Conservation (phyloP, 192 early-diverging fungal species). For the Lunasporangiospora selenospora region DNA sequence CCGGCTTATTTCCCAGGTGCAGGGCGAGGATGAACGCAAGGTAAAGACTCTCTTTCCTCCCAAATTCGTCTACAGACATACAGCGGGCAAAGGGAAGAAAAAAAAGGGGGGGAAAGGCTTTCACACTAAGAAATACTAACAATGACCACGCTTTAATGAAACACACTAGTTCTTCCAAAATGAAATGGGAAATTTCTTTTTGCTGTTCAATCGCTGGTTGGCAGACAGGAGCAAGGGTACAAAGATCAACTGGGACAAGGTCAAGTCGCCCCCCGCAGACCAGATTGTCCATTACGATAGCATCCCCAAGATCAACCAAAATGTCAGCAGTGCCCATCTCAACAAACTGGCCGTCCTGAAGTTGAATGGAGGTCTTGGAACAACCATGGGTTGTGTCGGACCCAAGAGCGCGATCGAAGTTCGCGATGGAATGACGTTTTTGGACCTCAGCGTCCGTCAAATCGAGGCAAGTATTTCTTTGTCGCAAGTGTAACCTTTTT, state of each 20-base stretch:
- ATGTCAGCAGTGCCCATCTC: conserved; percentile 68
- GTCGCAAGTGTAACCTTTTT: not conserved
- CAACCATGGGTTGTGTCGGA: conserved; percentile 97
- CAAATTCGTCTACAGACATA: too few relatives aligned
- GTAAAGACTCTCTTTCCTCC: conserved; percentile 36
- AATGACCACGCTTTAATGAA: too few relatives aligned
- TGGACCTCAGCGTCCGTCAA: conserved; percentile 95
- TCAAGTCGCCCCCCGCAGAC: conserved; percentile 87
- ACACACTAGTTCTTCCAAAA: conserved; percentile 58
- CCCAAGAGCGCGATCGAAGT: conserved; percentile 98
- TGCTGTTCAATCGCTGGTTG: conserved; percentile 80
- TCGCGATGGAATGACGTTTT: conserved; percentile 93
- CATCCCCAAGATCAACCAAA: conserved; percentile 53
- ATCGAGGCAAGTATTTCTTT: conserved; percentile 68
- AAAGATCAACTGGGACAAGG: conserved; percentile 90
- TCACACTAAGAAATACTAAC: too few relatives aligned
- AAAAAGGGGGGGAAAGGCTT: too few relatives aligned
- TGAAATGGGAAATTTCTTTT: conserved; percentile 83
- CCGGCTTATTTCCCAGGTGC: conserved; percentile 53
- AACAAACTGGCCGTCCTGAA: conserved; percentile 93
- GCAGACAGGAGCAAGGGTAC: conserved; percentile 71
- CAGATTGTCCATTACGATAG: conserved; percentile 81
- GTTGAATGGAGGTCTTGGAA: conserved; percentile 95
- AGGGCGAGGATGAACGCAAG: conserved; percentile 56
- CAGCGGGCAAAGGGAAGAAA: too few relatives aligned